Conservation (phyloP, 2,329 filamentous ascomycete genomes). For the Clonostachys rhizophaga region DNA sequence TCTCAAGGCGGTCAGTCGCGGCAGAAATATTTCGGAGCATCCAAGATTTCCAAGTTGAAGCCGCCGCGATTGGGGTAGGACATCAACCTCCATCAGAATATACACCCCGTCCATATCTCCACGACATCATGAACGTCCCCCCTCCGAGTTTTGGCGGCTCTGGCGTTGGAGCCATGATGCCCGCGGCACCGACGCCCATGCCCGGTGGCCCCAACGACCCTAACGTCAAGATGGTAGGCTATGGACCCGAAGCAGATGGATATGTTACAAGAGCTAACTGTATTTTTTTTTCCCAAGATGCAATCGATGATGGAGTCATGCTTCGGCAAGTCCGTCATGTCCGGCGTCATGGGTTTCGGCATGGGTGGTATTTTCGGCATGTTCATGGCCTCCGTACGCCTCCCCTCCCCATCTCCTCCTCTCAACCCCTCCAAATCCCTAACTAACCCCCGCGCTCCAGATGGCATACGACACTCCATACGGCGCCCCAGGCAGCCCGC, state of each 20-base stretch:
- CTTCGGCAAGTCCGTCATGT: conserved; percentile 80
- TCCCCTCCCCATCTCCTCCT: conserved; percentile 1
- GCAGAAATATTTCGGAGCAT: conserved; percentile 32
- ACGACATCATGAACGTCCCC: conserved; percentile 30
- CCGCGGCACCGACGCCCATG: conserved; percentile 1
- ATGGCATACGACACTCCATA: conserved; percentile 98
- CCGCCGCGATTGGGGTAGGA: too few species aligned
- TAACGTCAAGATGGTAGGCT: conserved; percentile 42
- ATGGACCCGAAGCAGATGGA: not conserved
- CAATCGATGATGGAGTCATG: conserved; percentile 88
- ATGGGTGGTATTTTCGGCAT: conserved; percentile 92
- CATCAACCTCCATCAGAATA: not conserved
- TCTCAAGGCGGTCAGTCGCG: conserved; percentile 23
- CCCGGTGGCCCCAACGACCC: conserved; percentile 32
- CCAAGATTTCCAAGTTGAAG: conserved; percentile 7
- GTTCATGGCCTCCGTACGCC: conserved; percentile 90
- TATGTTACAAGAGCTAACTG: not conserved
- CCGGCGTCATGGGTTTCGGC: conserved; percentile 89
- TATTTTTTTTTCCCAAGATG: conserved; percentile 51
- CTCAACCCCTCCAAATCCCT: not conserved
- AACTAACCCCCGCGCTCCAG: conserved; percentile 33
- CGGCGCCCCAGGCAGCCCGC: conserved; percentile 41
- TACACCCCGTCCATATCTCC: conserved; percentile 8
- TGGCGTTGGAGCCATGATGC: too few species aligned
- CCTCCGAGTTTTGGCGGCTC: conserved; percentile 16